Base-by-base conservation (phyloP, 1,284 basidiomycete species). In the Mycena sp. region DNA sequence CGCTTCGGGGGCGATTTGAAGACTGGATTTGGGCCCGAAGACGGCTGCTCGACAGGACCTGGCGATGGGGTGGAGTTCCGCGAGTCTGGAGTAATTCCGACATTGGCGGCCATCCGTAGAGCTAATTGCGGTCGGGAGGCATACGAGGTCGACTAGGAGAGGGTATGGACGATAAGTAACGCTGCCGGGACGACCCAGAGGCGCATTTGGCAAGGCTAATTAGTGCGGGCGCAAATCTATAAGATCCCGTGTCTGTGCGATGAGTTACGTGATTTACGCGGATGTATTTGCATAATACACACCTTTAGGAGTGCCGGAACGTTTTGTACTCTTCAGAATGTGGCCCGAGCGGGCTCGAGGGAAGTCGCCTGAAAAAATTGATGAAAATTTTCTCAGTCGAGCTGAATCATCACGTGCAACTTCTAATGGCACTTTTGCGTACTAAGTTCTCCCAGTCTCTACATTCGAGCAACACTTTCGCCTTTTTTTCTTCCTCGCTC, bases 301-400 rank as follows among this genome's bases (percentile, higher is more conserved):
- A 55, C 53, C 43, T 14, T 7, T 1, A 26, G 16, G 19, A 30
- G 11, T 21, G 19, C 21, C 14, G 16, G 32, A 9, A 45, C 6
- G 1, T 37, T 45, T 37, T 48, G 25, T 46, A 45, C 44, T 30
- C 54, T 40, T 48, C 54, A 48, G 45, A 57, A 28, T 48, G 16
- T 21, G 44, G 23, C 26, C 26, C 26, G n/a, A 40, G n/a, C 1
- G 12, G 2, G 32, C 4, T 17, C 10, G 14, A 35, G 32, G 16
- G 28, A n/a, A 30, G 54, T 45, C 32, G 54, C 14, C 26, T 6
- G 29, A 29, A 48, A 57, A 48, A 30, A 29, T 48, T n/a, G 54
- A 28, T 35, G 32, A 57, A 57, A 48, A 32, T 56, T 56, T 45
- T 45, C 54, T 45, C 45, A 56, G 54, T 56, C 54, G 23, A 35